Evolutionary conservation across 164 flowering plant species (phyloP).

Genomic region (Akebia trifoliata): DNA sequence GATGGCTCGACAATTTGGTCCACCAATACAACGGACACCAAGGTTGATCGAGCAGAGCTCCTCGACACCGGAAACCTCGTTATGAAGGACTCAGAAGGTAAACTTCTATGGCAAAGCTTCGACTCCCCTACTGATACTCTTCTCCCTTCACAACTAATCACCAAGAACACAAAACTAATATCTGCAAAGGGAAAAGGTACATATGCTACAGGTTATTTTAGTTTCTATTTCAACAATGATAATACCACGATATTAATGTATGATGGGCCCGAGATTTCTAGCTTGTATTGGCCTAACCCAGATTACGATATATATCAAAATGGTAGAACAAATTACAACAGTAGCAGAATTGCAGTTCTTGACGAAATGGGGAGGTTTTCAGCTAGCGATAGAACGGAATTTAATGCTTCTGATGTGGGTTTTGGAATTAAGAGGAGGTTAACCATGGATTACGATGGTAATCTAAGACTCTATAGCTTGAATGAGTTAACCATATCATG

Average conservation of each 20-base stretch:
- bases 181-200: not conserved
- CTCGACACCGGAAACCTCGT: slow-evolving; percentile 10
- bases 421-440: slow-evolving; percentile 9
- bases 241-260: slow-evolving; percentile 15
- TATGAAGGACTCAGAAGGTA: slow-evolving; percentile 11
- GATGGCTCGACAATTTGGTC: slow-evolving; percentile 15
- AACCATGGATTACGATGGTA: slow-evolving; percentile 17
- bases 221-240: slow-evolving; percentile 13
- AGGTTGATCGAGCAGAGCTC: slow-evolving; percentile 1
- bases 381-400: slow-evolving; percentile 12
- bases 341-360: slow-evolving; percentile 12
- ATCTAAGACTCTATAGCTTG: slow-evolving; percentile 19
- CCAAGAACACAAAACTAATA: slow-evolving; percentile 7
- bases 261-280: slow-evolving; percentile 16
- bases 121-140: slow-evolving; percentile 18
- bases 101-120: slow-evolving; percentile 15
- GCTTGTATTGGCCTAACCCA: slow-evolving; percentile 15
- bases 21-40: slow-evolving; percentile 13
- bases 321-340: slow-evolving; percentile 16
- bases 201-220: slow-evolving; percentile 7
- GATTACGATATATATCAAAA: not conserved
- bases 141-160: slow-evolving; percentile 13
- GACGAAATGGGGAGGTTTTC: slow-evolving; percentile 15
- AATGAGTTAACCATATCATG: slow-evolving; percentile 8
- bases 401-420: slow-evolving; percentile 14